phyloP scores from a whole-genome alignment of 139 green algal genomes.

The Coelastrella sp. region DNA sequence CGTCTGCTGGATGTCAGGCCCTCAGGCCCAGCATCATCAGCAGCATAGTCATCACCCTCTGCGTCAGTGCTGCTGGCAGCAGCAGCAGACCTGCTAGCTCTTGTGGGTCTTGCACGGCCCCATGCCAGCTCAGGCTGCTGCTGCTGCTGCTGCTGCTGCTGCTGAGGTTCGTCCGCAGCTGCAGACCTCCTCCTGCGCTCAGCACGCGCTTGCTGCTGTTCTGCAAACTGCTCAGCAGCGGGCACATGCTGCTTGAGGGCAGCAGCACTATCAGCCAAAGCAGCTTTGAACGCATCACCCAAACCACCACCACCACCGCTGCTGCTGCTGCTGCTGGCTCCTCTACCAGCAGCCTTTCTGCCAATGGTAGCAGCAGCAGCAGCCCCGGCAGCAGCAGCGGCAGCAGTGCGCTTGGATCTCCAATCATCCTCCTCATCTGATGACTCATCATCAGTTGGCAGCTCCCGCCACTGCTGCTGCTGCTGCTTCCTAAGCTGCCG shows the following conservation, averaged over 20 bases:
- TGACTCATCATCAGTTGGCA: neutral
- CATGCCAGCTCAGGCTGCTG: neutral
- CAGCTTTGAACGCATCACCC: neutral
- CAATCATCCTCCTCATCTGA: neutral
- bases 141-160: conserved; percentile 10
- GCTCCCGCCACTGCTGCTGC: neutral
- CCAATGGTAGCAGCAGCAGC: neutral
- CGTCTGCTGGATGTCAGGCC: neutral
- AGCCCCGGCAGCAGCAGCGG: neutral
- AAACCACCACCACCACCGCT: neutral
- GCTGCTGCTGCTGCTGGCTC: neutral
- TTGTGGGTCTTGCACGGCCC: neutral
- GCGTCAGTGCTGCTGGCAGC: conserved; percentile 8
- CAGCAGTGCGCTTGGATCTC: neutral
- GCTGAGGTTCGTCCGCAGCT: neutral
- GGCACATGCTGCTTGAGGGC: neutral
- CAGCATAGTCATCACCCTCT: neutral
- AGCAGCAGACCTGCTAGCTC: neutral
- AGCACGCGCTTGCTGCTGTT: neutral
- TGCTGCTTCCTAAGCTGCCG: neutral
- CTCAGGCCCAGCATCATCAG: neutral
- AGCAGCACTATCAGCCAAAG: neutral
- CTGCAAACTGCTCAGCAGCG: neutral
- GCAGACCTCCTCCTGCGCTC: neutral
- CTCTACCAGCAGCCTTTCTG: neutral